A percentile compares a stretch with the other conserved stretches of the same genome.
Conservation (phyloP, 495 filamentous ascomycete species). For the Penicillium ucsense region DNA sequence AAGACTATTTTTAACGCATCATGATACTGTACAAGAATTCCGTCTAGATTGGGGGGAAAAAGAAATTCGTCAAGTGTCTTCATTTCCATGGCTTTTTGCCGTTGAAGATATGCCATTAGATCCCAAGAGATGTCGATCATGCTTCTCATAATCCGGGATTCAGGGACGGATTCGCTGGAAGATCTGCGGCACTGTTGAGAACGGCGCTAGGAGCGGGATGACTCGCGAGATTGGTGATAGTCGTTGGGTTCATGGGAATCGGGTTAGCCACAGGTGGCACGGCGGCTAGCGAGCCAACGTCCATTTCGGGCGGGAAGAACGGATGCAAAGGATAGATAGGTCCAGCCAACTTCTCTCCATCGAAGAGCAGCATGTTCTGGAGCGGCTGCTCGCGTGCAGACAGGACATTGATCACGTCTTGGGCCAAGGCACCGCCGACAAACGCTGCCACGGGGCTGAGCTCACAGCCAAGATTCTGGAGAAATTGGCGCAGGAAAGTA, state of each 20-base stretch:
- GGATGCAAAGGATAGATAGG: slow-evolving; percentile 78
- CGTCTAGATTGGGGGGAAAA: too few relatives aligned
- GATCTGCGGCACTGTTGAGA: not conserved
- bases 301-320: slow-evolving; percentile 38
- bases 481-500: slow-evolving; percentile 72
- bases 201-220: not conserved
- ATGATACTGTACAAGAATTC: too few relatives aligned
- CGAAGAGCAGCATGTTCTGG: slow-evolving; percentile 89
- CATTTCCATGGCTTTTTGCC: too few relatives aligned
- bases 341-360: slow-evolving; percentile 68
- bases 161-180: too few relatives aligned
- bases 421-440: slow-evolving; percentile 78
- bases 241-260: slow-evolving; percentile 15
- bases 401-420: slow-evolving; percentile 95
- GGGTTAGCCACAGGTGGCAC: slow-evolving; percentile 23
- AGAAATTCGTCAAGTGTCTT: too few relatives aligned
- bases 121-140: too few relatives aligned
- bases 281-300: slow-evolving; percentile 19
- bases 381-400: slow-evolving; percentile 84
- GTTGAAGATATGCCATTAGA: too few relatives aligned
- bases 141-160: too few relatives aligned
- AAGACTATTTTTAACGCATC: too few relatives aligned
- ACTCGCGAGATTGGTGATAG: slow-evolving; percentile 1
- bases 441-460: slow-evolving; percentile 83
- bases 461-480: slow-evolving; percentile 74